Conservation (phyloP, 495 filamentous ascomycete genomes). For the Neurospora sp. region DNA sequence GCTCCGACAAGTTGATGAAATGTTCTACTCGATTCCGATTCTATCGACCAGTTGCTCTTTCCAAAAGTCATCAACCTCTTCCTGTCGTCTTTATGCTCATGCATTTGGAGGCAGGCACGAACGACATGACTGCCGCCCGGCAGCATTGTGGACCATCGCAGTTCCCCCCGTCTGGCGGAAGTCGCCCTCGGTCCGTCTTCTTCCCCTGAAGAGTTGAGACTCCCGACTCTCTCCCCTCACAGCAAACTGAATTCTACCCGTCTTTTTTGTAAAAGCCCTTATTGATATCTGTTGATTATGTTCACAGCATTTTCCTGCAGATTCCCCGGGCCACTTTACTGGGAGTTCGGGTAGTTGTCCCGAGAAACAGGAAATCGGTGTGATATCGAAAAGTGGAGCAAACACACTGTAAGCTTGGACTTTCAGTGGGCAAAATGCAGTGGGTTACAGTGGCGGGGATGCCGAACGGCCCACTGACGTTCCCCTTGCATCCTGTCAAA, state of each 20-base stretch:
- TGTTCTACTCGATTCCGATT: neutral
- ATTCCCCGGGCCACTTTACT: neutral
- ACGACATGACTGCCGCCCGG: neutral
- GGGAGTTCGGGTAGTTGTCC: neutral
- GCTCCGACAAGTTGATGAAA: no score
- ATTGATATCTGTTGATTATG: no score
- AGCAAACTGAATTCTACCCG: neutral
- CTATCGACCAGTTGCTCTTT: neutral
- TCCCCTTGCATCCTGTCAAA: neutral
- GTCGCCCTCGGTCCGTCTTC: no score
- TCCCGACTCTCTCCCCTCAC: neutral
- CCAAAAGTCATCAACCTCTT: neutral
- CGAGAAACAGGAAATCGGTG: neutral
- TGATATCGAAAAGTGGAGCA: neutral
- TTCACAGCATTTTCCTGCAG: neutral
- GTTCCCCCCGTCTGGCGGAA: neutral
- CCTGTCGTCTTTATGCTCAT: neutral
- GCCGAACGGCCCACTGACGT: neutral
- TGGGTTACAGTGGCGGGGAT: neutral
- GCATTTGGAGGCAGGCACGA: neutral
- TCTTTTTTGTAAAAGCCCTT: no score
- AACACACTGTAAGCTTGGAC: neutral
- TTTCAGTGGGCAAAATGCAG: neutral
- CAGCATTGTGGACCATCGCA: neutral
- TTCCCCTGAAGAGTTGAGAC: neutral